A percentile compares a stretch with the other conserved stretches of the same genome.
These are phyloP conservation scores for Pyricularia grisea DNA, from an alignment of 2,329 filamentous ascomycete species.

Conservation along the genomic window DNA sequence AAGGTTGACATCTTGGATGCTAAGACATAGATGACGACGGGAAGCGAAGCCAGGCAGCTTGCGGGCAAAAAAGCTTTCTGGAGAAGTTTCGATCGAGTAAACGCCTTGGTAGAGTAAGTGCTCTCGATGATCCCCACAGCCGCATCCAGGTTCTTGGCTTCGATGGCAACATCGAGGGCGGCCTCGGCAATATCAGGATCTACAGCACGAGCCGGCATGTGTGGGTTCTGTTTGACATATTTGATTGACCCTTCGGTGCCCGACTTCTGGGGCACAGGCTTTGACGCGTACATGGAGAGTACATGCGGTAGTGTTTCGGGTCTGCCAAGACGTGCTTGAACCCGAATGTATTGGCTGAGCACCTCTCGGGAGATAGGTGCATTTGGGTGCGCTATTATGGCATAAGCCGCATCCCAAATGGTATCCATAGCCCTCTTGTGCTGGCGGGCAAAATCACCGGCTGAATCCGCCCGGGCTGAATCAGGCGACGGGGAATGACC, in stretches of 20 bases:
- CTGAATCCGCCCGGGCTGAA: neutral
- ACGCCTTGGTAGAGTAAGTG: slow-evolving; percentile 58
- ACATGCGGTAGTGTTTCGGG: slow-evolving; percentile 71
- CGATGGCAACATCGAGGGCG: slow-evolving; percentile 73
- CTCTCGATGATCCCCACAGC: slow-evolving; percentile 68
- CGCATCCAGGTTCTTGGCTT: slow-evolving; percentile 66
- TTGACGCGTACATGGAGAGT: slow-evolving; percentile 74
- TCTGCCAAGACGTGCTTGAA: slow-evolving; percentile 63
- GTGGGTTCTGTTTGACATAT: slow-evolving; percentile 56
- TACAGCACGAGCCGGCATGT: slow-evolving; percentile 61
- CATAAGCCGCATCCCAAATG: slow-evolving; percentile 54
- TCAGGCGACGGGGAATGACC: slow-evolving; percentile 4
- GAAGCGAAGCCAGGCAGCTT: slow-evolving; percentile 44
- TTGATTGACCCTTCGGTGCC: slow-evolving; percentile 18
- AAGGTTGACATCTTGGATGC: slow-evolving; percentile 57
- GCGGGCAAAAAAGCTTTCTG: slow-evolving; percentile 53
- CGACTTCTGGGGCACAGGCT: slow-evolving; percentile 53
- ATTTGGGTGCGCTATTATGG: slow-evolving; percentile 61
- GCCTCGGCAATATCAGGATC: slow-evolving; percentile 58
- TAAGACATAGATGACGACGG: slow-evolving; percentile 59
- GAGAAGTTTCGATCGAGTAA: slow-evolving; percentile 56
- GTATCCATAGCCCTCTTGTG: slow-evolving; percentile 36
- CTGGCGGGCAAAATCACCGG: slow-evolving; percentile 11
- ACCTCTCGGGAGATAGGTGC: slow-evolving; percentile 71
- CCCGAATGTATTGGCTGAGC: slow-evolving; percentile 64